Evolutionary conservation across 2,329 filamentous ascomycete genomes (phyloP).

Genomic region (Venturia effusa): DNA sequence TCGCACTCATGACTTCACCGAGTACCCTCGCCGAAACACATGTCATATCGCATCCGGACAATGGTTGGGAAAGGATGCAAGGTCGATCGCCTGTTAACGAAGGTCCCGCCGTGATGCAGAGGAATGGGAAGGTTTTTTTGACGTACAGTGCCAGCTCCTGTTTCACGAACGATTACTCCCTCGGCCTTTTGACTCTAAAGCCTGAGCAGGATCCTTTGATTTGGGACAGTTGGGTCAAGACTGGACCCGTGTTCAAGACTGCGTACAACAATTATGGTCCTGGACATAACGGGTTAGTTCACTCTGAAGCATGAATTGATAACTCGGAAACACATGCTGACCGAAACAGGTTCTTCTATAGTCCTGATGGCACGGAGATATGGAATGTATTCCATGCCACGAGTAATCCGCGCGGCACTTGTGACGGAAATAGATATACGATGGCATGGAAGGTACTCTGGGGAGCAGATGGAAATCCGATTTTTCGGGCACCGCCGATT

Average conservation of each 20-base stretch:
- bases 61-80: slow-evolving; percentile 11
- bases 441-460: slow-evolving; percentile 10
- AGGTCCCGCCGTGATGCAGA: slow-evolving; percentile 9
- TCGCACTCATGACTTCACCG: slow-evolving; percentile 5
- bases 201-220: slow-evolving; percentile 9
- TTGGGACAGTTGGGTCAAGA: slow-evolving; percentile 11
- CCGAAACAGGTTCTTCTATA: slow-evolving; percentile 10
- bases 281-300: slow-evolving; percentile 12
- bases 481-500: slow-evolving; percentile 4
- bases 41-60: slow-evolving; percentile 8
- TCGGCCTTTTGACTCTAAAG: slow-evolving; percentile 11
- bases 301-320: not conserved
- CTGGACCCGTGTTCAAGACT: slow-evolving; percentile 8
- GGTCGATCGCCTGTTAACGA: slow-evolving; percentile 11
- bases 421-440: slow-evolving; percentile 12
- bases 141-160: slow-evolving; percentile 10
- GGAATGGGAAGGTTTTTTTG: slow-evolving; percentile 4
- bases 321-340: not conserved
- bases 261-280: slow-evolving; percentile 13
- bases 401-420: not conserved
- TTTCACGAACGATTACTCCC: slow-evolving; percentile 4
- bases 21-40: not conserved
- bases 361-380: slow-evolving; percentile 11
- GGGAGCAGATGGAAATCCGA: slow-evolving; percentile 9
- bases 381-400: slow-evolving; percentile 14